Conservation (phyloP, 306 rosid species). For the Vachellia pachyceras region DNA sequence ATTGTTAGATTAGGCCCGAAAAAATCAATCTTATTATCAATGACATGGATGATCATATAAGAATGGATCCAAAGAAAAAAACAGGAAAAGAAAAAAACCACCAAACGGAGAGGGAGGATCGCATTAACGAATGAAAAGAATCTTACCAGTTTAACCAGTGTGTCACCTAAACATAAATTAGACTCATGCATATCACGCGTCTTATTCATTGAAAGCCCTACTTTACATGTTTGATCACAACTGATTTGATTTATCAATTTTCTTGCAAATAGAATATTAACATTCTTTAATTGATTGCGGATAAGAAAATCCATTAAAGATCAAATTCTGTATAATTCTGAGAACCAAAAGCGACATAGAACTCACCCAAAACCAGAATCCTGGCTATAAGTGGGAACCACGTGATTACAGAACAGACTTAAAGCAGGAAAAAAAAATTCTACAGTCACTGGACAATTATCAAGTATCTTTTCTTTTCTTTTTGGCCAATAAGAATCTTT, state of each 20-base stretch:
- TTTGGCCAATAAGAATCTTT: neutral
- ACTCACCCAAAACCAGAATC: neutral
- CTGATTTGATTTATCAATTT: neutral
- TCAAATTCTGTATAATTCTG: neutral
- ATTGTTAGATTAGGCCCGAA: neutral
- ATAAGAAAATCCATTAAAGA: neutral
- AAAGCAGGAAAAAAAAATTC: neutral
- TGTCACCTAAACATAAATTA: neutral
- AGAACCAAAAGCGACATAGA: neutral
- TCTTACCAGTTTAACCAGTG: neutral
- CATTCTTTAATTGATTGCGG: neutral
- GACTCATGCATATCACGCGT: neutral
- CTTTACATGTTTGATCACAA: neutral
- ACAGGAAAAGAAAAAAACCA: too few species aligned
- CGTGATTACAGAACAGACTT: neutral
- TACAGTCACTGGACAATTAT: neutral
- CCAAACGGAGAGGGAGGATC: neutral
- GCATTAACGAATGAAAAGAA: neutral
- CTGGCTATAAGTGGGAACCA: neutral
- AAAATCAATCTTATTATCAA: neutral
- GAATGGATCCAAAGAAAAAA: neutral
- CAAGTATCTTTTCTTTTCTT: conserved; percentile 1
- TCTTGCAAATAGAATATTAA: neutral
- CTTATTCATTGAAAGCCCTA: neutral
- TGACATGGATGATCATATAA: neutral